These are phyloP conservation scores for Fusarium penzigii DNA, from an alignment of 2,329 filamentous ascomycete species.

Conservation along the genomic window DNA sequence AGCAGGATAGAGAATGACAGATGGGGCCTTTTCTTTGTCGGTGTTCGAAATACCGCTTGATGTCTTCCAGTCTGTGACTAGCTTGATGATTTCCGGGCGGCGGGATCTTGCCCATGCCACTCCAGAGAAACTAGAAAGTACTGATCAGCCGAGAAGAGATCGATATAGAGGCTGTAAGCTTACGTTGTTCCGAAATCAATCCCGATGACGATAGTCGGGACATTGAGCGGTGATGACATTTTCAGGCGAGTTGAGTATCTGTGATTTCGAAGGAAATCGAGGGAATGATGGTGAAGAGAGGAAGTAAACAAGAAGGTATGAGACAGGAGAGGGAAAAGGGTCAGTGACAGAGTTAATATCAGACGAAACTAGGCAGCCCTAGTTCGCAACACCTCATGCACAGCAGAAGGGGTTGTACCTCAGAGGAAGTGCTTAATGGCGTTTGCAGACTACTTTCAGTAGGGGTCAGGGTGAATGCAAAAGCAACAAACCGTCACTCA, in stretches of 20 bases:
- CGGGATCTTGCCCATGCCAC: conserved; percentile 39
- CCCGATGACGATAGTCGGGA: conserved; percentile 9
- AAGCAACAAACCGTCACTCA: too few relatives aligned
- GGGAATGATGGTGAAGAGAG: background rate
- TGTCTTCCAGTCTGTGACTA: conserved; percentile 35
- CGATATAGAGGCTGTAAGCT: background rate
- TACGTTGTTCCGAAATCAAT: conserved; percentile 22
- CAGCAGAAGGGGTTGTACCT: too few relatives aligned
- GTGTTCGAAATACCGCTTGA: conserved; percentile 15
- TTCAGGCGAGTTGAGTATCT: background rate
- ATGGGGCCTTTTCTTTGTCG: conserved; percentile 38
- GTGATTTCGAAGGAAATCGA: background rate
- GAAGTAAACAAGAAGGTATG: background rate
- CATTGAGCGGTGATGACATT: background rate
- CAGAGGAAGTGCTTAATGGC: too few relatives aligned
- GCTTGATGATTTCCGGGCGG: conserved; percentile 27
- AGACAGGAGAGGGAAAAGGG: background rate
- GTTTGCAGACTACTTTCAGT: too few relatives aligned
- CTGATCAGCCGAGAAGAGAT: conserved; percentile 2
- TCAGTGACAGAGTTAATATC: background rate
- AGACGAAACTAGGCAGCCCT: background rate
- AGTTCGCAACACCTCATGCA: too few relatives aligned
- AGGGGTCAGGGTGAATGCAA: too few relatives aligned
- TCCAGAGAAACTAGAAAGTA: conserved; percentile 38
- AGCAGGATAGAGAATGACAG: conserved; percentile 24